These are phyloP conservation scores for Gastrolobium bilobum DNA, from an alignment of 306 rosid genomes.

Conservation along the genomic window DNA sequence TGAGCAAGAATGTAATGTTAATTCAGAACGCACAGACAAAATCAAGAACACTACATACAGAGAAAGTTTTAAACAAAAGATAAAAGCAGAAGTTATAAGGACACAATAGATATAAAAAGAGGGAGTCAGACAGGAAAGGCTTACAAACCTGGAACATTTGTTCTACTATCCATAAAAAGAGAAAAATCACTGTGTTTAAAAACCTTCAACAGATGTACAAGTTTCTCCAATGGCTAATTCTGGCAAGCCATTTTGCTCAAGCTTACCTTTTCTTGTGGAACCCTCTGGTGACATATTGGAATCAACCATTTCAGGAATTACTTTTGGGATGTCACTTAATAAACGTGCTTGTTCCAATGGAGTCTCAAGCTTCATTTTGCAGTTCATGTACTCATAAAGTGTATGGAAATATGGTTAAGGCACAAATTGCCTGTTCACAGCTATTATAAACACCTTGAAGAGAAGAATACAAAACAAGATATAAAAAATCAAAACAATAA, in stretches of 20 bases:
- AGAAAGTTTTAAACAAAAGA: slow-evolving; percentile 8
- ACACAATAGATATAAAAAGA: neutral
- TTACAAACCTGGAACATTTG: slow-evolving; percentile 54
- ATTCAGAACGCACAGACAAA: slow-evolving; percentile 9
- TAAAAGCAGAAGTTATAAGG: neutral
- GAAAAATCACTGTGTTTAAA: slow-evolving; percentile 36
- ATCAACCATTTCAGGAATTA: slow-evolving; percentile 65
- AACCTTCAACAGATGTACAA: slow-evolving; percentile 36
- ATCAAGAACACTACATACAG: neutral
- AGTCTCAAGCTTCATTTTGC: slow-evolving; percentile 60
- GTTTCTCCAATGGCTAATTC: slow-evolving; percentile 46
- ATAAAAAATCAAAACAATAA: slow-evolving; percentile 2
- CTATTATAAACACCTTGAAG: slow-evolving; percentile 7
- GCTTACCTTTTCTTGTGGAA: slow-evolving; percentile 47
- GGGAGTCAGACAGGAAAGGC: slow-evolving; percentile 30
- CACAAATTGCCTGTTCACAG: slow-evolving; percentile 22
- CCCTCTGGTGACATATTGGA: slow-evolving; percentile 47
- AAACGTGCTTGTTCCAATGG: slow-evolving; percentile 68
- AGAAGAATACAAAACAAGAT: slow-evolving; percentile 24
- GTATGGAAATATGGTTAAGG: slow-evolving; percentile 73
- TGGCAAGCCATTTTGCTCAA: slow-evolving; percentile 47
- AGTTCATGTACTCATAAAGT: slow-evolving; percentile 62
- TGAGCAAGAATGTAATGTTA: slow-evolving; percentile 33
- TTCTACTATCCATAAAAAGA: slow-evolving; percentile 39
- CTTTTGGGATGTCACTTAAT: slow-evolving; percentile 58